These are phyloP conservation scores for Cadophora luteo-olivacea DNA, from an alignment of 2,329 filamentous ascomycete genomes.

Conservation along the genomic window DNA sequence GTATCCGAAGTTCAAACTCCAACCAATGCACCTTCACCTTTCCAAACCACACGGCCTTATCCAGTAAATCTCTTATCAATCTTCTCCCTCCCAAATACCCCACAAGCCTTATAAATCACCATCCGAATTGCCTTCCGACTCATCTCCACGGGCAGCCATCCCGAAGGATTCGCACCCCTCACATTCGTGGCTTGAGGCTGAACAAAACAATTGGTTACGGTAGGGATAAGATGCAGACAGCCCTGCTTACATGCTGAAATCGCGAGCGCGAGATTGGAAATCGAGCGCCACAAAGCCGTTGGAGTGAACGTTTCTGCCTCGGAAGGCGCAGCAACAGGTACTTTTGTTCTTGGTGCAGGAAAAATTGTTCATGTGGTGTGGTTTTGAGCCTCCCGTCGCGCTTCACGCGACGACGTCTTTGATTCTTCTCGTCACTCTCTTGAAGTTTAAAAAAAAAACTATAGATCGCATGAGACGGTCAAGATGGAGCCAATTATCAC, in stretches of 20 bases:
- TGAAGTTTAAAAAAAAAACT: too few species aligned
- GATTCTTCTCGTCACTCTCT: neutral
- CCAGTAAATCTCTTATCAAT: neutral
- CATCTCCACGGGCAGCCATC: neutral
- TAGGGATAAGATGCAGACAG: slow-evolving; percentile 4
- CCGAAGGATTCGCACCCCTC: slow-evolving; percentile 7
- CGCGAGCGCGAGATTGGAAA: neutral
- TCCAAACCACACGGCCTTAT: neutral
- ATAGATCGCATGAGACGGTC: too few species aligned
- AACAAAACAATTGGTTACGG: neutral
- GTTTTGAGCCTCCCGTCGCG: neutral
- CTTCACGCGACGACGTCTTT: neutral
- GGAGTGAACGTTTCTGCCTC: neutral
- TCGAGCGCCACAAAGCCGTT: neutral
- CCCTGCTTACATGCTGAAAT: neutral
- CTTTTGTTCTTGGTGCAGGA: neutral
- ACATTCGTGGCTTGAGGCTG: slow-evolving; percentile 9
- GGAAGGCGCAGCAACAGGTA: neutral
- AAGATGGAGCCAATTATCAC: neutral
- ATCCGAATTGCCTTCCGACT: neutral
- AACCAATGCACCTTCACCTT: too few species aligned
- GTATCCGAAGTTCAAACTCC: too few species aligned
- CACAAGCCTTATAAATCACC: neutral
- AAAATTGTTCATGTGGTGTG: neutral
- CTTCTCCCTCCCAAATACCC: neutral